Conservation (phyloP, 1,284 basidiomycete genomes). For the Puccinia polysora region DNA sequence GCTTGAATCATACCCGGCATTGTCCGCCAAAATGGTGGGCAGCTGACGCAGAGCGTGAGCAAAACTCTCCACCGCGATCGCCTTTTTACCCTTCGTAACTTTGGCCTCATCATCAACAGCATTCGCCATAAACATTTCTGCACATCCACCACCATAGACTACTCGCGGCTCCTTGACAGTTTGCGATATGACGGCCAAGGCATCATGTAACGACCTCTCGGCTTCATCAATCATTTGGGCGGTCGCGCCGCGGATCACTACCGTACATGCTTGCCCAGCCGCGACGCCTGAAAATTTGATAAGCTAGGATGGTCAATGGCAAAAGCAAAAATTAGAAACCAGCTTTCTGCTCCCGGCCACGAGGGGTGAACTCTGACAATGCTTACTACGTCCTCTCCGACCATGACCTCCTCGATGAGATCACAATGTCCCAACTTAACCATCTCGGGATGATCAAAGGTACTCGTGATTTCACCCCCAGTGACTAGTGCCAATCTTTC, state of each 20-base stretch:
- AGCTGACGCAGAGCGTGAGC: conserved; percentile 83
- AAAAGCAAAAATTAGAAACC: background rate
- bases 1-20: conserved; percentile 94
- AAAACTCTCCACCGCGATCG: conserved; percentile 89
- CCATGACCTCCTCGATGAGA: conserved; percentile 96
- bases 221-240: conserved; percentile 99
- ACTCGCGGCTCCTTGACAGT: conserved; percentile 95
- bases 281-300: conserved; percentile 99
- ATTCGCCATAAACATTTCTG: conserved; percentile 96
- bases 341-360: background rate
- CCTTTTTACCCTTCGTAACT: conserved; percentile 85
- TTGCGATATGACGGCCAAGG: conserved; percentile 92
- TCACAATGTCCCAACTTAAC: conserved; percentile 93
- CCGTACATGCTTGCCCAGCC: conserved; percentile 97
- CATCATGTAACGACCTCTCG: conserved; percentile 94
- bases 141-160: conserved; percentile 90
- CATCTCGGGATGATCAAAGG: conserved; percentile 87
- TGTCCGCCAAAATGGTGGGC: conserved; percentile 93
- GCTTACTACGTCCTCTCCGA: conserved; percentile 92
- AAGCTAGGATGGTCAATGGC: conserved; percentile 59
- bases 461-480: conserved; percentile 93
- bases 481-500: conserved; percentile 93
- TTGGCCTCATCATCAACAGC: conserved; percentile 84
- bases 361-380: background rate
- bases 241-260: conserved; percentile 92